Base-by-base conservation (phyloP, 2,329 filamentous ascomycete genomes). In the Orbilia javanica region DNA sequence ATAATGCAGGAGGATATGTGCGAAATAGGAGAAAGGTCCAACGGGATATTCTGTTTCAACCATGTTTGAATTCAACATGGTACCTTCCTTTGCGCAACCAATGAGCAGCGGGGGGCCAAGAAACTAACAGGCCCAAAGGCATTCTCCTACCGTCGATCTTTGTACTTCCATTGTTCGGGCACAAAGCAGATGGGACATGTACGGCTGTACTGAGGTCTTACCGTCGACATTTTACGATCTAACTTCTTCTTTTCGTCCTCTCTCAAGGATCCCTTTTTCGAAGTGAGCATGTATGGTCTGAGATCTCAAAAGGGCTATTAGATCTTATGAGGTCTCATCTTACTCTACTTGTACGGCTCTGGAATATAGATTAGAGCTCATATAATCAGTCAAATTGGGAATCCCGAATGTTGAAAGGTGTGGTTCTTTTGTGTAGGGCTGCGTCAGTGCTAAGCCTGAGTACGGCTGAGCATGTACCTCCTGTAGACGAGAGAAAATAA, bases 11-110 rank as follows among this genome's bases (percentile, higher is more conserved):
- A 68, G 31, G 27, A 70, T 22, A 57, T 67, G 57, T 71, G 60
- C 73, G 67, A 63, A 77, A 77, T 77, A 77, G 73, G 73, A 77
- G 73, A 77, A 44, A 77, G 22, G 53, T 22, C 52, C 73, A 77
- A 67, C 66, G 52, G 73, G 57, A 53, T 46, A 71, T 70, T 67
- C 34, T 71, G 73, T 77, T 77, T 77, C 73, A 77, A 77, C 66
- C 73, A 20, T 71, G 73, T 77, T 77, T 77, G 66, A 71, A 65
- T 63, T n/a, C 39, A 62, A 70, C 73, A 77, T 63, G 73, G 73
- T 67, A 69, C 57, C 60, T 60, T n/a, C 72, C 64, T 34, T 70
- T 67, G 44, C 64, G 25, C 63, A 46, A 62, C 72, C 72, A 70
- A 69, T 76, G 65, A 34, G 55, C 55, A 55, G 36, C 31, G 64